Conservation (phyloP, 2,329 filamentous ascomycete genomes). For the Colletotrichum sp. region DNA sequence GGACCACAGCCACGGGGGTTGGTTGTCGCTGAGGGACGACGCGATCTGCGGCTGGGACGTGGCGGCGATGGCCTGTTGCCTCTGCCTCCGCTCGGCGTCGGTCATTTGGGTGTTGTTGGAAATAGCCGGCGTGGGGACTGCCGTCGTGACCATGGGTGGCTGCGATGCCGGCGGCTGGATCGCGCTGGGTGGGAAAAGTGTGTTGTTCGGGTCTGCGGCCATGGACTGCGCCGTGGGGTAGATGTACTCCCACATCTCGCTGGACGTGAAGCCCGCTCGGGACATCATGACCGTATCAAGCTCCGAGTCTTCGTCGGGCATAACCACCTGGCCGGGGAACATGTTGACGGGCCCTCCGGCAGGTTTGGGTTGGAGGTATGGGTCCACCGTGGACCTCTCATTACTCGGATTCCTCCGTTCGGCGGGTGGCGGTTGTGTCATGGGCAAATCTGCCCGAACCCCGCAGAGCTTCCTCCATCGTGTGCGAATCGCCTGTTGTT, state of each 20-base stretch:
- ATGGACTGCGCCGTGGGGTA: slow-evolving; percentile 17
- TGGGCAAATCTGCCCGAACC: slow-evolving; percentile 39
- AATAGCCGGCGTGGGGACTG: neutral
- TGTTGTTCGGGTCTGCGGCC: slow-evolving; percentile 12
- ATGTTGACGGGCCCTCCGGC: neutral
- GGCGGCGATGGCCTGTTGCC: slow-evolving; percentile 24
- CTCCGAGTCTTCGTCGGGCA: neutral
- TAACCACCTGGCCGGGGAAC: neutral
- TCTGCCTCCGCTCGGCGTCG: slow-evolving; percentile 17
- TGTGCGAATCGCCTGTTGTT: slow-evolving; percentile 50
- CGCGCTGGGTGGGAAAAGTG: slow-evolving; percentile 1
- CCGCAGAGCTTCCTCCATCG: slow-evolving; percentile 52
- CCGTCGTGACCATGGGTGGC: neutral
- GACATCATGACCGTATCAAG: slow-evolving; percentile 22
- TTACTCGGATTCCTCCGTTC: neutral
- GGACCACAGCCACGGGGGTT: slow-evolving; percentile 48
- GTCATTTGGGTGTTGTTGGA: slow-evolving; percentile 5
- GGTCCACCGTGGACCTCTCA: neutral
- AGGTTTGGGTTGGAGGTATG: neutral
- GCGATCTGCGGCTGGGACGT: slow-evolving; percentile 24
- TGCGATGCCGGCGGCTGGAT: neutral
- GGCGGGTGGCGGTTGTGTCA: slow-evolving; percentile 15
- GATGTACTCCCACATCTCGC: slow-evolving; percentile 20
- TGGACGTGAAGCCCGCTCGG: slow-evolving; percentile 1
- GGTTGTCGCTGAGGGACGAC: slow-evolving; percentile 35